Evolutionary conservation across 306 rosid genomes (phyloP).

Genomic region (Amphicarpaea edgeworthii): DNA sequence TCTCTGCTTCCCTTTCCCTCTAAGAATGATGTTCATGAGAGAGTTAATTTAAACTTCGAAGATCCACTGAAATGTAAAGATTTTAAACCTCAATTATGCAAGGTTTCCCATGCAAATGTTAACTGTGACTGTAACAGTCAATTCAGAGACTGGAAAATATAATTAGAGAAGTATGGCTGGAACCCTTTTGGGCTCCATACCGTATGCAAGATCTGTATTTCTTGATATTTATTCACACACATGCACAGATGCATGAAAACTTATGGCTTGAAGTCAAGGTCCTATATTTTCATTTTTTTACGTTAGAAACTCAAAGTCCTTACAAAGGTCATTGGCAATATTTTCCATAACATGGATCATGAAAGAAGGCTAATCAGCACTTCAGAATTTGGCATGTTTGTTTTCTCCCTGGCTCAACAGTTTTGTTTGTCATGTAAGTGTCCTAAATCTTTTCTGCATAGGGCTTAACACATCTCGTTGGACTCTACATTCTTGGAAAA

Average conservation of each 20-base stretch:
- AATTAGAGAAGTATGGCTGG: not conserved
- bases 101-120: not conserved
- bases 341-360: no score
- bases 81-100: conserved; percentile 10
- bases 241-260: not conserved
- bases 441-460: no score
- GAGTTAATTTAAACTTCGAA: not conserved
- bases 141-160: not conserved
- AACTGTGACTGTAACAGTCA: not conserved
- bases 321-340: no score
- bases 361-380: no score
- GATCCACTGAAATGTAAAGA: not conserved
- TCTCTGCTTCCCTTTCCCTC: not conserved
- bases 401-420: no score
- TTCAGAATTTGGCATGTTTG: no score
- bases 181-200: not conserved
- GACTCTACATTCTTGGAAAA: no score
- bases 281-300: no score
- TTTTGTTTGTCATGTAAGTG: no score
- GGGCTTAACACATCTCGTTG: no score
- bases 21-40: conserved; percentile 19
- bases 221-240: not conserved
- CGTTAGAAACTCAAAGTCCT: no score
- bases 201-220: not conserved
- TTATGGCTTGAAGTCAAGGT: no score